Conservation (phyloP, 1,284 basidiomycete species). For the Cystobasidium slooffiae region DNA sequence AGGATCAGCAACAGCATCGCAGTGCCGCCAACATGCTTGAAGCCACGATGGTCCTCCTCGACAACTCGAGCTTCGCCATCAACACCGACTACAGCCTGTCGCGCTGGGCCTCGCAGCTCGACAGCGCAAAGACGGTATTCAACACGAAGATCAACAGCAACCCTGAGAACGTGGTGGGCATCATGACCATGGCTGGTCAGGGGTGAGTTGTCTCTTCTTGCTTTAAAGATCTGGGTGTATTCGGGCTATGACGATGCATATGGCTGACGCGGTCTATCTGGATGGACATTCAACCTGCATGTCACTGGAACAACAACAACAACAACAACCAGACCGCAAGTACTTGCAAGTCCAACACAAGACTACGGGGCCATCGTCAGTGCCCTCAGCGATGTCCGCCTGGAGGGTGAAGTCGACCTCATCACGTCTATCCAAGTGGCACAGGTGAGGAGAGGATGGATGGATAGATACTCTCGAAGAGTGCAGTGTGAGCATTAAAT, state of each 20-base stretch:
- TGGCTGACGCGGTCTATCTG: constrained; percentile 35
- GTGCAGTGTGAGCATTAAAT: too few relatives aligned
- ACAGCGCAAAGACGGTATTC: constrained; percentile 89
- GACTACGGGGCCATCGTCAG: constrained; percentile 89
- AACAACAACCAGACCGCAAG: constrained; percentile 71
- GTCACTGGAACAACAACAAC: background rate
- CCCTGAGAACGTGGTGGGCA: constrained; percentile 93
- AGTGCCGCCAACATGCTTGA: constrained; percentile 55
- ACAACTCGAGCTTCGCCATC: constrained; percentile 59
- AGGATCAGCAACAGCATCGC: background rate
- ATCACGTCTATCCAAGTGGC: constrained; percentile 89
- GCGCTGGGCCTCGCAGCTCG: constrained; percentile 69
- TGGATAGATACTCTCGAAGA: background rate
- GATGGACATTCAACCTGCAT: background rate
- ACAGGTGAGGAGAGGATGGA: constrained; percentile 59
- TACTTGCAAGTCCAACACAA: constrained; percentile 92
- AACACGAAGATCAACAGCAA: constrained; percentile 92
- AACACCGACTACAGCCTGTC: constrained; percentile 91
- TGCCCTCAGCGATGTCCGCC: constrained; percentile 73
- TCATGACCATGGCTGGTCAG: constrained; percentile 98
- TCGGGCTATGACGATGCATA: constrained; percentile 26
- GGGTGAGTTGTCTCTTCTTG: constrained; percentile 66
- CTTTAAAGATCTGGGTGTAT: constrained; percentile 1
- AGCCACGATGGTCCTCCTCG: constrained; percentile 78
- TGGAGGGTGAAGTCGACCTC: constrained; percentile 81